Percentiles rank a stretch among this genome's conserved stretches.
phyloP scores from a whole-genome alignment of 2,329 filamentous ascomycete genomes.

The Colletotrichum sp. region DNA sequence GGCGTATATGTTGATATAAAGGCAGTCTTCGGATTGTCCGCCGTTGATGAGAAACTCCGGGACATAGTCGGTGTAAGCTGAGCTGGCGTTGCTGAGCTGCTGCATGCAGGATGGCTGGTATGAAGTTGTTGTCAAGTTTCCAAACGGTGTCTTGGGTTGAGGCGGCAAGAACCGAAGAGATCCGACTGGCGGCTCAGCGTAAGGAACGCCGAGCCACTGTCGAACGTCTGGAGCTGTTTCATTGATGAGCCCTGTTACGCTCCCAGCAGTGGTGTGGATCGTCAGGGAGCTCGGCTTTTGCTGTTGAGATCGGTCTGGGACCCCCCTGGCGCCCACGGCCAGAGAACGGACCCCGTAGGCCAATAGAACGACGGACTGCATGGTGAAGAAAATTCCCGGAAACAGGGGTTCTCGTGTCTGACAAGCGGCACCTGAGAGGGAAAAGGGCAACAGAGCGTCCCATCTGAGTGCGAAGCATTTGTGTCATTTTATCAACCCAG shows the following conservation, averaged over 20 bases:
- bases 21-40: slow-evolving; percentile 34
- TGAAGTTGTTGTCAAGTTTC: slow-evolving; percentile 25
- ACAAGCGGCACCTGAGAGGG: neutral
- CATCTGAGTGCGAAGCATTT: neutral
- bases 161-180: slow-evolving; percentile 49
- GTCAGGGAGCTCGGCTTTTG: neutral
- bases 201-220: slow-evolving; percentile 49
- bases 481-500: neutral
- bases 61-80: neutral
- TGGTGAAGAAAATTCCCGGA: neutral
- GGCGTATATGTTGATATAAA: slow-evolving; percentile 37
- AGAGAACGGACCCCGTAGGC: neutral
- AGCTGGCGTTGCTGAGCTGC: slow-evolving; percentile 30
- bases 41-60: slow-evolving; percentile 2
- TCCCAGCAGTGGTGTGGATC: neutral
- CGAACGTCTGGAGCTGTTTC: neutral
- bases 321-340: neutral
- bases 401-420: neutral
- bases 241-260: neutral
- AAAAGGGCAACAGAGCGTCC: neutral
- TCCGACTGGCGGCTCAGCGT: slow-evolving; percentile 59
- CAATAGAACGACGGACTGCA: neutral
- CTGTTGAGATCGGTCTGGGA: neutral
- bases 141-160: slow-evolving; percentile 29
- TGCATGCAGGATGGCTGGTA: slow-evolving; percentile 37